Conservation (phyloP, 1,284 basidiomycete genomes). For the Naganishia liquefaciens region DNA sequence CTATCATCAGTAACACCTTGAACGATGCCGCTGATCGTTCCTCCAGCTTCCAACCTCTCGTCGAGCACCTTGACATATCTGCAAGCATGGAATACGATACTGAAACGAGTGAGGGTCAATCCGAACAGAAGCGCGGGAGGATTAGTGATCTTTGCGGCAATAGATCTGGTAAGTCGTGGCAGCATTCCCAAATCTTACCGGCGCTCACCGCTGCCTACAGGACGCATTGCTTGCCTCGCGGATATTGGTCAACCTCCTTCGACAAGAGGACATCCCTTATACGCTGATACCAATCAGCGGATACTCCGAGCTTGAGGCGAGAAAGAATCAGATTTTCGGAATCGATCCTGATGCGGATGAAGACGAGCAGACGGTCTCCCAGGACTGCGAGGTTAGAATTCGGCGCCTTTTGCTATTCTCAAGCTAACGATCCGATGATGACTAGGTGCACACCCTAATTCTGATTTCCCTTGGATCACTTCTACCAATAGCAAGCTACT, state of each 20-base stretch:
- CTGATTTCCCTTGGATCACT: conserved; percentile 91
- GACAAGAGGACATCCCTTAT: conserved; percentile 90
- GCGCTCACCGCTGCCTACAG: neutral
- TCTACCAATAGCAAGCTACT: conserved; percentile 70
- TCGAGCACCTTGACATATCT: conserved; percentile 60
- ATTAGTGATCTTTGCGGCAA: conserved; percentile 51
- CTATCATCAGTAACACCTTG: conserved; percentile 6
- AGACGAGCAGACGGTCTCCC: conserved; percentile 28
- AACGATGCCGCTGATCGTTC: conserved; percentile 52
- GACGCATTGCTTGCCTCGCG: conserved; percentile 54
- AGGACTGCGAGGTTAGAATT: conserved; percentile 16
- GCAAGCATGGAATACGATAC: conserved; percentile 75
- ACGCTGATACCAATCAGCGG: conserved; percentile 90
- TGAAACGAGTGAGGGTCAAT: conserved; percentile 60
- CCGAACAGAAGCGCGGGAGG: neutral
- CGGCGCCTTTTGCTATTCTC: neutral
- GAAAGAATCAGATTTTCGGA: conserved; percentile 64
- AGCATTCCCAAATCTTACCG: too few species aligned
- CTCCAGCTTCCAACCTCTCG: conserved; percentile 47
- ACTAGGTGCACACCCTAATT: conserved; percentile 83
- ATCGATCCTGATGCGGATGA: conserved; percentile 25
- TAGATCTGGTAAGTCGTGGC: conserved; percentile 42
- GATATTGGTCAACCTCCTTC: conserved; percentile 86
- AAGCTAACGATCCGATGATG: neutral
- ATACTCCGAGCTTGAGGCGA: conserved; percentile 68